phyloP scores from a whole-genome alignment of 345 rosid genomes.

The Cochlearia excelsa region DNA sequence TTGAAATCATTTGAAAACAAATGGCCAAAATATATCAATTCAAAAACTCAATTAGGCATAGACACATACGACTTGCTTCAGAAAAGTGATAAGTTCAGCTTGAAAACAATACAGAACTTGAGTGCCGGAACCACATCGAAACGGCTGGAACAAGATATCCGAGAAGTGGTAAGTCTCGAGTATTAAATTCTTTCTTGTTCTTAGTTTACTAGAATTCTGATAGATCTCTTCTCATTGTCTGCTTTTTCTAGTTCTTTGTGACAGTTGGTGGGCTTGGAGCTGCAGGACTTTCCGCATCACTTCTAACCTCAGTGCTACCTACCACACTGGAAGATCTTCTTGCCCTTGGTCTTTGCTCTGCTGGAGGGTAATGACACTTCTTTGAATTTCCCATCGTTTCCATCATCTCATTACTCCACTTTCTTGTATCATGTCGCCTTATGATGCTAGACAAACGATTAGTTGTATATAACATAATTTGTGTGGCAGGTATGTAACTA shows the following conservation, averaged over 20 bases:
- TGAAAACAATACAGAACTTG: slow-evolving; percentile 53
- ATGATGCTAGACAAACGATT: slow-evolving; percentile 9
- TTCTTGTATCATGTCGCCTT: slow-evolving; percentile 10
- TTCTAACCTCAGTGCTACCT: slow-evolving; percentile 78
- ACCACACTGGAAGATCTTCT: slow-evolving; percentile 93
- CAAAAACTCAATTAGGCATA: slow-evolving; percentile 37
- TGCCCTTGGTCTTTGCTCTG: slow-evolving; percentile 89
- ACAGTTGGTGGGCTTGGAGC: slow-evolving; percentile 90
- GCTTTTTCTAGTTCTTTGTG: slow-evolving; percentile 56
- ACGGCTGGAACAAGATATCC: slow-evolving; percentile 64
- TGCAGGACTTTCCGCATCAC: slow-evolving; percentile 89
- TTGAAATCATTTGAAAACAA: slow-evolving; percentile 68
- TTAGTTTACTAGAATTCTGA: not conserved
- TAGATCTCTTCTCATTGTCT: slow-evolving; percentile 1
- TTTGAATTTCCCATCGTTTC: slow-evolving; percentile 12
- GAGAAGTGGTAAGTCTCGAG: slow-evolving; percentile 64
- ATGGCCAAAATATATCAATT: slow-evolving; percentile 55
- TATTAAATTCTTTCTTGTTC: not conserved
- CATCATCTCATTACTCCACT: slow-evolving; percentile 6
- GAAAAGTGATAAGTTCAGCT: slow-evolving; percentile 52
- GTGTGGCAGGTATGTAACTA: slow-evolving; percentile 58
- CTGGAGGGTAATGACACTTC: slow-evolving; percentile 66
- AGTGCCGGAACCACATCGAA: slow-evolving; percentile 59
- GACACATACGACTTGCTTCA: slow-evolving; percentile 50
- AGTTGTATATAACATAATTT: slow-evolving; percentile 11